These are phyloP conservation scores for Nigrospora oryzae DNA, from an alignment of 2,329 filamentous ascomycete genomes.

Conservation along the genomic window DNA sequence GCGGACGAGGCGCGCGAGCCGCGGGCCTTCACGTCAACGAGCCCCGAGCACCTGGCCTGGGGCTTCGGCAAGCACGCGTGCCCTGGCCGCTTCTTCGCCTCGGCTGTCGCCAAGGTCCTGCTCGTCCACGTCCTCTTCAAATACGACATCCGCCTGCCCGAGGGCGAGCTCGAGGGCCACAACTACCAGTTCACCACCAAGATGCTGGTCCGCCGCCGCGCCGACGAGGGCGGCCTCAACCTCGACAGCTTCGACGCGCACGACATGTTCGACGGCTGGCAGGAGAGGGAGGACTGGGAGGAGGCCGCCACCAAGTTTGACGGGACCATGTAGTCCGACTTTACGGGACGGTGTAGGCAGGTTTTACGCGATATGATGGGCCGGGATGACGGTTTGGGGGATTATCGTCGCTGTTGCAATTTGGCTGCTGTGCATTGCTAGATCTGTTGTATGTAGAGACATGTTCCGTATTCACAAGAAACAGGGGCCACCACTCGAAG, in stretches of 20 bases:
- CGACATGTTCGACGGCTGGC: not conserved
- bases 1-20: not conserved
- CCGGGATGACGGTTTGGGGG: too few species aligned
- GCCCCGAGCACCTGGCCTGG: conserved; percentile 19
- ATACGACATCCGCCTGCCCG: conserved; percentile 17
- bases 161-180: not conserved
- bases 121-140: conserved; percentile 20
- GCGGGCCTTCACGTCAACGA: conserved; percentile 20
- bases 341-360: not conserved
- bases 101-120: conserved; percentile 25
- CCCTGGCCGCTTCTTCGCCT: conserved; percentile 28
- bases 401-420: too few species aligned
- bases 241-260: not conserved
- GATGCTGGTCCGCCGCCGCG: not conserved
- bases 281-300: not conserved
- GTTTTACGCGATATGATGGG: too few species aligned
- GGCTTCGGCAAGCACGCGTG: conserved; percentile 28
- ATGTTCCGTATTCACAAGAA: too few species aligned
- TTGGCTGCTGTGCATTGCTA: too few species aligned
- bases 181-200: not conserved
- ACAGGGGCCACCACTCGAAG: too few species aligned
- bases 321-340: not conserved
- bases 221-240: not conserved
- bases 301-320: not conserved
- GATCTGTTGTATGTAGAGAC: too few species aligned